Percentiles rank a stretch among this genome's conserved stretches.
phyloP scores from a whole-genome alignment of 192 early-diverging fungal genomes.

The Obelidium mucronatum region DNA sequence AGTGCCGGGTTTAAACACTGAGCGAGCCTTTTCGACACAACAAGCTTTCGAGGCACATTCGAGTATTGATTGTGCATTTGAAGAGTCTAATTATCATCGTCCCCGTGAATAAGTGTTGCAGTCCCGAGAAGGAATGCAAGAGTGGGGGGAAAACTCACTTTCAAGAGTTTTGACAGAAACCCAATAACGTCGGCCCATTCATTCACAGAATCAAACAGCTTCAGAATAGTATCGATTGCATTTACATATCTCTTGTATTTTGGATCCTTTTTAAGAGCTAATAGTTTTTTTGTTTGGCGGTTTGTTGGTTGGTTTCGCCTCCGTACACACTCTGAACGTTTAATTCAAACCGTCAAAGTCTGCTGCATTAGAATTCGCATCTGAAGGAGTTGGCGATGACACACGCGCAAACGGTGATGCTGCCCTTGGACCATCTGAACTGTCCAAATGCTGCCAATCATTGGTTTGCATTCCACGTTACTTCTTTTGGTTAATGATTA shows the following conservation, averaged over 20 bases:
- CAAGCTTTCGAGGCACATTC: slow-evolving; percentile 82
- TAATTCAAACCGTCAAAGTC: neutral
- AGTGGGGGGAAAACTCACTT: slow-evolving; percentile 51
- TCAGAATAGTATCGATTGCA: slow-evolving; percentile 82
- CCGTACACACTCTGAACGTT: neutral
- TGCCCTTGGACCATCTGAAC: no score
- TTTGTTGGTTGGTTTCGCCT: no score
- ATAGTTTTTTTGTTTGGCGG: neutral
- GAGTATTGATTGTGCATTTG: slow-evolving; percentile 78
- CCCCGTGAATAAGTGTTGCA: slow-evolving; percentile 35
- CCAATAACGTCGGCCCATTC: slow-evolving; percentile 97
- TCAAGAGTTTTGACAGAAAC: slow-evolving; percentile 83
- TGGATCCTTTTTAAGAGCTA: slow-evolving; percentile 68
- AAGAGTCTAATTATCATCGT: slow-evolving; percentile 63
- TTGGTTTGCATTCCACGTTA: no score
- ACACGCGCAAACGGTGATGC: no score
- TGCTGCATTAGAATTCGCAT: no score
- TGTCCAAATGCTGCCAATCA: no score
- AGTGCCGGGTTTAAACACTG: slow-evolving; percentile 95
- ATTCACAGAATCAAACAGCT: slow-evolving; percentile 91
- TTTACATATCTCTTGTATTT: slow-evolving; percentile 85
- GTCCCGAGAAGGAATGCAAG: neutral
- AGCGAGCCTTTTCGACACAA: slow-evolving; percentile 89
- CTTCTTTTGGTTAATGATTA: neutral
- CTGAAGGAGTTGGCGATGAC: no score